Conservation (phyloP, 2,329 filamentous ascomycete genomes). For the Mariannaea sp. region DNA sequence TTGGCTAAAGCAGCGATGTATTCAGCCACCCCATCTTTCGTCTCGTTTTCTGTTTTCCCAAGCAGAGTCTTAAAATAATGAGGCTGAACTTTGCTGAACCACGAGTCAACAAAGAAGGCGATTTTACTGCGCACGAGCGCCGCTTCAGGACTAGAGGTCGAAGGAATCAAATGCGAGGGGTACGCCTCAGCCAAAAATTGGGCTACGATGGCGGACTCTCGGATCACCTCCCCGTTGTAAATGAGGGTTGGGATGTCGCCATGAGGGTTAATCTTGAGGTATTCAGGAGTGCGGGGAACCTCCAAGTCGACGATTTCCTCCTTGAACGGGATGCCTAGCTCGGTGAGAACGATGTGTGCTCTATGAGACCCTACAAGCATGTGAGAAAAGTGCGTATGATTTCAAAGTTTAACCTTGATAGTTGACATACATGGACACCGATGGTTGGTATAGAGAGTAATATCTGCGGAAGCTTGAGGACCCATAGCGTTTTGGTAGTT, state of each 20-base stretch:
- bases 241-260: slow-evolving; percentile 75
- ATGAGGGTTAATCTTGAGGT: slow-evolving; percentile 77
- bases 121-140: slow-evolving; percentile 69
- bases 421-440: slow-evolving; percentile 62
- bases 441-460: slow-evolving; percentile 74
- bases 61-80: slow-evolving; percentile 53
- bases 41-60: slow-evolving; percentile 55
- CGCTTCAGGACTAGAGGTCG: slow-evolving; percentile 54
- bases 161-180: slow-evolving; percentile 69
- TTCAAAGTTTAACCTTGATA: neutral
- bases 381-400: too few relatives aligned
- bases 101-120: slow-evolving; percentile 74
- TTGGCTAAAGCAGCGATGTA: slow-evolving; percentile 63
- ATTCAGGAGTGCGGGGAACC: slow-evolving; percentile 71
- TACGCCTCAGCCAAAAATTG: slow-evolving; percentile 73
- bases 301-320: slow-evolving; percentile 75
- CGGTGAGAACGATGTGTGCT: slow-evolving; percentile 71
- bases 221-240: slow-evolving; percentile 70
- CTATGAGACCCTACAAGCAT: slow-evolving; percentile 65
- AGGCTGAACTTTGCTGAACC: slow-evolving; percentile 62
- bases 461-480: slow-evolving; percentile 38
- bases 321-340: slow-evolving; percentile 68
- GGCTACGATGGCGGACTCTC: slow-evolving; percentile 73
- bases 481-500: slow-evolving; percentile 25
- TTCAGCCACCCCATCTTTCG: slow-evolving; percentile 52